Evolutionary conservation across 768 basidiomycete species (phyloP).

Genomic region (Tulasnella sp.): DNA sequence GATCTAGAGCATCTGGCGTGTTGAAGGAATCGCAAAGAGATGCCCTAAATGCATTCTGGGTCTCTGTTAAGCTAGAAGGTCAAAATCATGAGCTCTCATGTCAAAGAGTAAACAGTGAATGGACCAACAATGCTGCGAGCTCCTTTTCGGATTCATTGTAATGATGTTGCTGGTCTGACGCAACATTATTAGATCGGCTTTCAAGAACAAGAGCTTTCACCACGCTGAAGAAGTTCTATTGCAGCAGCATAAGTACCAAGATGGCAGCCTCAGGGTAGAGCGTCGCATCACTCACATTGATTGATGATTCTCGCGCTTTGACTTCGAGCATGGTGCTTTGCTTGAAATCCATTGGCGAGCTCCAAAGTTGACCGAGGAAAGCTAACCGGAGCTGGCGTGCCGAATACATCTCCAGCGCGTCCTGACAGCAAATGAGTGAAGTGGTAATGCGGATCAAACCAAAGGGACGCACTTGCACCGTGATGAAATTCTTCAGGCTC

Average conservation of each 20-base stretch:
- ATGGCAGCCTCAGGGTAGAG: background rate
- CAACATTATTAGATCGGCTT: conserved; percentile 33
- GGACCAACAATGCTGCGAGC: conserved; percentile 56
- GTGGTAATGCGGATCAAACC: background rate
- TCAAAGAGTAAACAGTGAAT: conserved; percentile 20
- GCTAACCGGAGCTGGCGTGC: conserved; percentile 86
- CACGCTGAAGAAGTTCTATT: conserved; percentile 88
- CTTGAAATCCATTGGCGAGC: conserved; percentile 89
- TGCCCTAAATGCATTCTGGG: conserved; percentile 71
- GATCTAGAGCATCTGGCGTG: conserved; percentile 75
- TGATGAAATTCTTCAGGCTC: conserved; percentile 97
- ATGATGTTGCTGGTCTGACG: conserved; percentile 40
- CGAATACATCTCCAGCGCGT: conserved; percentile 59
- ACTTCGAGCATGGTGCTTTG: conserved; percentile 84
- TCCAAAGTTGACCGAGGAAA: conserved; percentile 90
- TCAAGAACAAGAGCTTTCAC: conserved; percentile 76
- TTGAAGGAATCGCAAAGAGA: conserved; percentile 97
- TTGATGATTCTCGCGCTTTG: conserved; percentile 69
- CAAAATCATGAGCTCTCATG: background rate
- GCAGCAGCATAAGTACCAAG: background rate
- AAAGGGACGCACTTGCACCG: conserved; percentile 50
- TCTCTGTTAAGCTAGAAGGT: conserved; percentile 58
- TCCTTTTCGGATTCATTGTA: conserved; percentile 54
- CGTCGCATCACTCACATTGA: conserved; percentile 60
- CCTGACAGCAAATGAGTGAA: conserved; percentile 12